Evolutionary conservation across 164 flowering plant species (phyloP).

Genomic region (Dillenia suffruticosa): DNA sequence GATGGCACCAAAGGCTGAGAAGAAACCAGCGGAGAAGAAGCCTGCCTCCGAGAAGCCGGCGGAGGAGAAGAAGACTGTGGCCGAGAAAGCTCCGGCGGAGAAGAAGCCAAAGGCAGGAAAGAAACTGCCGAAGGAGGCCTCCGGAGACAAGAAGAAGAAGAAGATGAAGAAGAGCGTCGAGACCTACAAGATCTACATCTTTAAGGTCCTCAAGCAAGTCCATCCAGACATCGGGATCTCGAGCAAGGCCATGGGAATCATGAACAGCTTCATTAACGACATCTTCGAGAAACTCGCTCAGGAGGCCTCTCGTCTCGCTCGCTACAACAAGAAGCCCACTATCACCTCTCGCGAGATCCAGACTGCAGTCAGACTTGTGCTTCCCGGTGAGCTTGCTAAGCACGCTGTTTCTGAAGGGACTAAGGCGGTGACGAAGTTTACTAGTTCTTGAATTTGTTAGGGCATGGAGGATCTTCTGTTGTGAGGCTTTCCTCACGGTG

Average conservation of each 20-base stretch:
- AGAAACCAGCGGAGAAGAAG: slow-evolving; percentile 20
- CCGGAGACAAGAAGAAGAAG: slow-evolving; percentile 27
- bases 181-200: slow-evolving; percentile 29
- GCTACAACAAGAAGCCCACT: slow-evolving; percentile 48
- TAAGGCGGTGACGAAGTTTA: slow-evolving; percentile 49
- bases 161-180: slow-evolving; percentile 23
- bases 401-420: slow-evolving; percentile 57
- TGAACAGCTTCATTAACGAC: slow-evolving; percentile 36
- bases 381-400: slow-evolving; percentile 52
- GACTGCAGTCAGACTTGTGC: slow-evolving; percentile 44
- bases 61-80: slow-evolving; percentile 15
- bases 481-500: no score
- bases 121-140: slow-evolving; percentile 22
- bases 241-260: slow-evolving; percentile 44
- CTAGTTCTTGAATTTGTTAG: slow-evolving; percentile 25
- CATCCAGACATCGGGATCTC: slow-evolving; percentile 33
- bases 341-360: slow-evolving; percentile 47
- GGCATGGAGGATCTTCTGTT: no score
- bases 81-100: slow-evolving; percentile 27
- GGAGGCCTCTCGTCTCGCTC: slow-evolving; percentile 37
- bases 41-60: slow-evolving; percentile 11
- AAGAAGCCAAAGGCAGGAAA: slow-evolving; percentile 31
- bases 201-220: slow-evolving; percentile 40
- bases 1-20: slow-evolving; percentile 25
- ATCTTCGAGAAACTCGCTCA: slow-evolving; percentile 43